Evolutionary conservation across 495 filamentous ascomycete species (phyloP), one percentile per base, ranked within the genome.

Genomic region (Aspergillus nidulans): DNA sequence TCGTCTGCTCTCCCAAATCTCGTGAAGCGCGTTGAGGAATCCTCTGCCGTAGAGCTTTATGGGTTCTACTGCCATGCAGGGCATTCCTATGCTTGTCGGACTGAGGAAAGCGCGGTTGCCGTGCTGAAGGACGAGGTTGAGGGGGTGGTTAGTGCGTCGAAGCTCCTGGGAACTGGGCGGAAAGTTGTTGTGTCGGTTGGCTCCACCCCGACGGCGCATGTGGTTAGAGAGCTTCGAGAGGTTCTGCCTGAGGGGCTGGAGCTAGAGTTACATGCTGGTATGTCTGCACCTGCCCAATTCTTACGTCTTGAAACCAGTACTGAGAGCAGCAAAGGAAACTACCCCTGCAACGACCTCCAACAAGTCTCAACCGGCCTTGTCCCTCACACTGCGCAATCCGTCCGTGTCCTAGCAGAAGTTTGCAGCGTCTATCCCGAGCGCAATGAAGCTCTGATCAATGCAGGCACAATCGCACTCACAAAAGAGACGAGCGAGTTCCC

Each of bases 141-240:
- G 48, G 48, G 57, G 0, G 52, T 52, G 1, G 25, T 55, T 6
- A 43, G 25, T 21, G 57, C 57, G 10, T 55, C 53, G 19, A 42
- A 19, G 28, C 36, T 43, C 23, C 16, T 49, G 13, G n/a, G 15
- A 13, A 40, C 20, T 20, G 47, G 48, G 16, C 25, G 64, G 32
- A 53, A 61, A 32, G 46, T 72, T 5, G 57, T 72, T 21, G 57
- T 69, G 15, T 70, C 67, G 1, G 60, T 72, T 26, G 69, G 69
- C 13, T 68, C 69, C 8, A 72, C 69, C 2, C 69, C 69, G 0
- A 70, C 67, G 24, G 69, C 69, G 24, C 69, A 72, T 52, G 69
- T 72, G 4, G 67, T 70, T 1, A 48, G 47, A 0, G 47, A 49
- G 15, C 24, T 72, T 24, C 64, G 61, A 42, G 54, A 58, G 6